Conservation (phyloP, 1,284 basidiomycete genomes). For the Kwoniella shivajii region DNA sequence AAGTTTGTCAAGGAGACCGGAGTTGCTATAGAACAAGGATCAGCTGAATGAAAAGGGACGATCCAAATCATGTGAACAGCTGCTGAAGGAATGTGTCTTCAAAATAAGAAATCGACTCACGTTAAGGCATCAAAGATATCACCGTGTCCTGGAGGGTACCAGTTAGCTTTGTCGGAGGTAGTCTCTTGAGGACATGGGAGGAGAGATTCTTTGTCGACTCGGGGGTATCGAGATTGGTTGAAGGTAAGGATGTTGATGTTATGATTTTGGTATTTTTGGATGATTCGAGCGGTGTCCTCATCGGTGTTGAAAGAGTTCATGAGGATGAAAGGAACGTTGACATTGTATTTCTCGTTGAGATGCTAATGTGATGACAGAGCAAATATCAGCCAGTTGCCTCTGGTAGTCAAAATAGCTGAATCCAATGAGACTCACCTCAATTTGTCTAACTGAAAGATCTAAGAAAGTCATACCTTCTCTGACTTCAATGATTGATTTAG, state of each 20-base stretch:
- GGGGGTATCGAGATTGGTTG: conserved; percentile 98
- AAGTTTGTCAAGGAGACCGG: conserved; percentile 93
- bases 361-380: conserved; percentile 50
- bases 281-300: conserved; percentile 94
- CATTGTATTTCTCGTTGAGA: conserved; percentile 63
- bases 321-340: conserved; percentile 93
- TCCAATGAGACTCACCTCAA: conserved; percentile 63
- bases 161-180: conserved; percentile 89
- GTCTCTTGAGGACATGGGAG: conserved; percentile 85
- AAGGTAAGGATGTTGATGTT: conserved; percentile 86
- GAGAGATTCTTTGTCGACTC: conserved; percentile 93
- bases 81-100: too few relatives aligned
- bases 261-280: conserved; percentile 99
- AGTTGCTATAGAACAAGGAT: conserved; percentile 69
- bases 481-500: conserved; percentile 86
- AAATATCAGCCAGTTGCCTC: conserved; percentile 4
- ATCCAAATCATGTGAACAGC: not conserved
- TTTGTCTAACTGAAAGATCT: conserved; percentile 94
- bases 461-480: conserved; percentile 99
- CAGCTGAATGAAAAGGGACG: not conserved
- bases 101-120: conserved; percentile 27
- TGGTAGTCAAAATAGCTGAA: not conserved
- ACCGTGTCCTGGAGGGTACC: conserved; percentile 99
- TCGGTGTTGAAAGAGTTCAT: conserved; percentile 99
- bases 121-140: conserved; percentile 61